Evolutionary conservation across 2,329 filamentous ascomycete species (phyloP).

Genomic region (Calonectria pseudoturangicola): DNA sequence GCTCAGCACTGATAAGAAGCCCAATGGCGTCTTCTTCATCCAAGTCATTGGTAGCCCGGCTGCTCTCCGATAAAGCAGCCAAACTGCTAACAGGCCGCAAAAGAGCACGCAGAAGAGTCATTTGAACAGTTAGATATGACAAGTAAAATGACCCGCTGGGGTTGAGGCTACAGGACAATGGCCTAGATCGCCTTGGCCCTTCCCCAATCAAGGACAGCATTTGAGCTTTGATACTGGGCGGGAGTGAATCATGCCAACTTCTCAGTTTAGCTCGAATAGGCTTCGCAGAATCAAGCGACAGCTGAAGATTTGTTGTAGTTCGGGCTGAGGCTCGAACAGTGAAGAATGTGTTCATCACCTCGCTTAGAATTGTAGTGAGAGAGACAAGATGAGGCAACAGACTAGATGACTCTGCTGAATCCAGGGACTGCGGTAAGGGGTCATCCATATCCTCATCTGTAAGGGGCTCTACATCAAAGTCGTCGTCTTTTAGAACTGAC

Average conservation of each 20-base stretch:
- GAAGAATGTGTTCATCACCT: constrained; percentile 13
- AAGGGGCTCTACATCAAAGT: constrained; percentile 3
- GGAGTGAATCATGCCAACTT: constrained; percentile 8
- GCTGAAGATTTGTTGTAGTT: constrained; percentile 13
- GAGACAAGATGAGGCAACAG: constrained; percentile 1
- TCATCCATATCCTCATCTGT: constrained; percentile 4
- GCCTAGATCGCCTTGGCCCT: neutral
- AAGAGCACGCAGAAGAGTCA: constrained; percentile 5
- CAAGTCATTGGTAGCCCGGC: neutral
- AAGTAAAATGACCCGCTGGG: constrained; percentile 10
- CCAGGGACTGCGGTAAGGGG: neutral
- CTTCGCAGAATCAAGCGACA: constrained; percentile 13
- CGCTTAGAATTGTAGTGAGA: constrained; percentile 2
- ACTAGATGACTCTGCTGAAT: neutral
- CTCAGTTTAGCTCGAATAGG: neutral
- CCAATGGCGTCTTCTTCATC: constrained; percentile 4
- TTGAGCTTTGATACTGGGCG: constrained; percentile 10
- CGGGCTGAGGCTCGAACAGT: neutral
- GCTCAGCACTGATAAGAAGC: neutral
- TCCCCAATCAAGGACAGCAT: constrained; percentile 6
- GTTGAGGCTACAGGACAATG: neutral
- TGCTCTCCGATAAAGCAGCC: constrained; percentile 9
- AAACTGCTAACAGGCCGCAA: constrained; percentile 5
- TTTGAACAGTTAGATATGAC: constrained; percentile 3
- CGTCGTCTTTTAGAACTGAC: constrained; percentile 1